phyloP scores from a whole-genome alignment of 2,329 filamentous ascomycete species.

The Emericellopsis cladophorae region DNA sequence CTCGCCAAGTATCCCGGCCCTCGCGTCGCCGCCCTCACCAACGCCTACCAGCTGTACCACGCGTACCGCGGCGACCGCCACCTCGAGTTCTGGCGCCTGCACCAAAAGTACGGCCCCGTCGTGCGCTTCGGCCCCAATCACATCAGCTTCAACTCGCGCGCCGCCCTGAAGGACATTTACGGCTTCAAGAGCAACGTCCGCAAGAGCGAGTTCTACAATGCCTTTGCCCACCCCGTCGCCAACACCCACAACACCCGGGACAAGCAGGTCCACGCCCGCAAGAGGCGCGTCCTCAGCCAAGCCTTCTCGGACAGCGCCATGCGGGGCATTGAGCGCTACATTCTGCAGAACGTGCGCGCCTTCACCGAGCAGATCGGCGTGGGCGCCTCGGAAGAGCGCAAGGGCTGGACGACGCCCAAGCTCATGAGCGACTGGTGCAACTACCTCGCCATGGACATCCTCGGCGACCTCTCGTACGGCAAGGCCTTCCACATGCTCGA shows the following conservation, averaged over 20 bases:
- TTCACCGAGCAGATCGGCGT: constrained; percentile 48
- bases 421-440: constrained; percentile 54
- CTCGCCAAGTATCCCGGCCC: constrained; percentile 54
- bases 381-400: constrained; percentile 27
- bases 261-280: constrained; percentile 55
- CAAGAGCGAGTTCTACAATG: constrained; percentile 63
- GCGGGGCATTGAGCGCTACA: constrained; percentile 55
- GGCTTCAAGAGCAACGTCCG: constrained; percentile 49
- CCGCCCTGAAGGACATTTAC: constrained; percentile 55
- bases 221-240: constrained; percentile 56
- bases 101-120: constrained; percentile 55
- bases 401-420: constrained; percentile 44
- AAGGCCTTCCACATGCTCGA: constrained; percentile 53
- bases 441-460: constrained; percentile 50
- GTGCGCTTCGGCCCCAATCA: constrained; percentile 73
- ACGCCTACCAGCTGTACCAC: constrained; percentile 56
- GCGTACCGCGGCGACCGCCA: constrained; percentile 65
- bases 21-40: constrained; percentile 48
- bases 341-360: constrained; percentile 51
- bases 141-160: constrained; percentile 63
- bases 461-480: constrained; percentile 47
- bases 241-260: constrained; percentile 65
- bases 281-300: constrained; percentile 58
- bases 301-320: constrained; percentile 56
- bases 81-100: constrained; percentile 57